phyloP scores from a whole-genome alignment of 2,329 filamentous ascomycete genomes.

The Fusarium sterilihyphosum region DNA sequence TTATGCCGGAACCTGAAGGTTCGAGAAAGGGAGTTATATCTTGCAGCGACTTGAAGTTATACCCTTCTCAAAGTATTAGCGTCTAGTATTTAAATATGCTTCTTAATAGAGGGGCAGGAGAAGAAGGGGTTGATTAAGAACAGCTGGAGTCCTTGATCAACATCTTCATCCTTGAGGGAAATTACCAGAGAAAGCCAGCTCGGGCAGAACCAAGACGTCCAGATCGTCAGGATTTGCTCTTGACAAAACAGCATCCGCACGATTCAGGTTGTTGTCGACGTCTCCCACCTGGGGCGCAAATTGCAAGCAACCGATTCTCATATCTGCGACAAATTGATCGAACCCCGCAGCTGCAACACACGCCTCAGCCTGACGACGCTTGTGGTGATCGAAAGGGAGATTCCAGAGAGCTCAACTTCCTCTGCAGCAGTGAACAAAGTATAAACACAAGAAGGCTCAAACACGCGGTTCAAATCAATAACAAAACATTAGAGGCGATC shows the following conservation, averaged over 20 bases:
- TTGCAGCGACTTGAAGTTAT: slow-evolving; percentile 77
- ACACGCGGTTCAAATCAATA: no score
- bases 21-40: slow-evolving; percentile 78
- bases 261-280: slow-evolving; percentile 69
- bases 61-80: slow-evolving; percentile 59
- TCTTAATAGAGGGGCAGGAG: no score
- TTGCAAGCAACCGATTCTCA: slow-evolving; percentile 72
- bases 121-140: no score
- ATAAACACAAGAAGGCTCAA: no score
- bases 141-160: no score
- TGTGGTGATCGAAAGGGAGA: no score
- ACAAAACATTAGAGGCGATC: no score
- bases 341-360: no score
- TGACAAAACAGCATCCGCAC: slow-evolving; percentile 59
- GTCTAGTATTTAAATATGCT: no score
- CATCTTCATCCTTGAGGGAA: no score
- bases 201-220: slow-evolving; percentile 78
- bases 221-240: slow-evolving; percentile 62
- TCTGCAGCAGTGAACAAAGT: no score
- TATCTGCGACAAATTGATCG: neutral
- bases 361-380: neutral
- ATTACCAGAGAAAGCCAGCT: slow-evolving; percentile 78
- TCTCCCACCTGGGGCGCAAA: slow-evolving; percentile 77
- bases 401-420: no score
- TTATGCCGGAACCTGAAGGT: slow-evolving; percentile 70